Evolutionary conservation across 2,329 filamentous ascomycete species (phyloP).

Genomic region (Pseudocercospora pini-densiflorae): DNA sequence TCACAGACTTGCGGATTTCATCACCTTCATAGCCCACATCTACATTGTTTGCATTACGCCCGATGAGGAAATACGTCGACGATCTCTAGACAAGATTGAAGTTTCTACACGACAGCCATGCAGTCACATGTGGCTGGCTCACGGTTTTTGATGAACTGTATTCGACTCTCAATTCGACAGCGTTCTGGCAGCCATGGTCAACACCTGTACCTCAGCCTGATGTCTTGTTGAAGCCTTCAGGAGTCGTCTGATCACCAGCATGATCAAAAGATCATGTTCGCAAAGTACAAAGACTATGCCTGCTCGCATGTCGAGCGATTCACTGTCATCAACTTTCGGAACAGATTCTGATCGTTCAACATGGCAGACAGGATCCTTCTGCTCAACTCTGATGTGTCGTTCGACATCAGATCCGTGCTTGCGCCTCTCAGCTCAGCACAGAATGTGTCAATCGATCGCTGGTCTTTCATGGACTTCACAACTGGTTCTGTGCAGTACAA

Average conservation of each 20-base stretch:
- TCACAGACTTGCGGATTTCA: not conserved
- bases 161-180: not conserved
- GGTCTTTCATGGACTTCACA: not conserved
- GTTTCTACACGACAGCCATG: not conserved
- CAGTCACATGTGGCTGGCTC: not conserved
- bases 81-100: not conserved
- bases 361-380: not conserved
- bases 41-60: not conserved
- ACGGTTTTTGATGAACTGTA: not conserved
- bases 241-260: not conserved
- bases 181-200: not conserved
- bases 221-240: not conserved
- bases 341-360: not conserved
- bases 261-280: not conserved
- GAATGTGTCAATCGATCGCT: not conserved
- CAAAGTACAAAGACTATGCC: not conserved
- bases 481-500: not conserved
- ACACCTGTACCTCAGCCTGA: not conserved
- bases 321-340: not conserved
- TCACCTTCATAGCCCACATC: not conserved
- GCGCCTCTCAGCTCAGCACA: not conserved
- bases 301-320: not conserved
- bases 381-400: not conserved
- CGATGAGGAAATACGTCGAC: not conserved
- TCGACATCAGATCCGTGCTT: not conserved